Evolutionary conservation across 140 eudicot species (phyloP).

Genomic region (Flaveria floridana): DNA sequence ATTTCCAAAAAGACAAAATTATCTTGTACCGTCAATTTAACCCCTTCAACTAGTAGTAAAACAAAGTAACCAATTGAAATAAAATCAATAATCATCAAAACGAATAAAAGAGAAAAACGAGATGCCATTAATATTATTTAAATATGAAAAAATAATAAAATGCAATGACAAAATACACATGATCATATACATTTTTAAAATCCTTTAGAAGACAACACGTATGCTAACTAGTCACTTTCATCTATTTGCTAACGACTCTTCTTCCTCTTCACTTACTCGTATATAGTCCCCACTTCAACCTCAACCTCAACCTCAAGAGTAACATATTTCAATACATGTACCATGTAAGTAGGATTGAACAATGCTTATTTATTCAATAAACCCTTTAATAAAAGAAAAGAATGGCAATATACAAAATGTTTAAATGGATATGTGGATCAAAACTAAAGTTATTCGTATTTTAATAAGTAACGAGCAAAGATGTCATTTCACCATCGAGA

Average conservation of each 20-base stretch:
- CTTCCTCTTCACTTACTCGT: constrained; percentile 16
- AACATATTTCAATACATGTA: constrained; percentile 19
- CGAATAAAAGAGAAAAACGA: not conserved
- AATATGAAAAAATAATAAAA: not conserved
- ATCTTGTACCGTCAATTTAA: too few relatives aligned
- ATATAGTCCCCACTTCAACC: not conserved
- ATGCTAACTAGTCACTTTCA: constrained; percentile 10
- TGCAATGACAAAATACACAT: not conserved
- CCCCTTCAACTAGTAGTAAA: too few relatives aligned
- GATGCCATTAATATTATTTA: not conserved
- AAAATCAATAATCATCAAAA: too few relatives aligned
- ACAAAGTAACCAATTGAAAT: too few relatives aligned
- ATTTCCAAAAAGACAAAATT: too few relatives aligned
- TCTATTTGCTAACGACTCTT: constrained; percentile 28
- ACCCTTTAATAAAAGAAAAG: not conserved
- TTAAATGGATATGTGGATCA: not conserved
- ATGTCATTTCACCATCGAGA: not conserved
- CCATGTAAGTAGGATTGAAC: not conserved
- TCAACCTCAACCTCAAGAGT: constrained; percentile 12
- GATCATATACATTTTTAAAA: not conserved
- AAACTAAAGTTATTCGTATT: not conserved
- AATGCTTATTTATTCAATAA: not conserved
- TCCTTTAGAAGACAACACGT: constrained; percentile 6
- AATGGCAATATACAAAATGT: not conserved
- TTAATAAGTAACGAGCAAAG: not conserved